These are phyloP conservation scores for Xerocomus spinulosus DNA, from an alignment of 768 basidiomycete genomes.

Conservation along the genomic window DNA sequence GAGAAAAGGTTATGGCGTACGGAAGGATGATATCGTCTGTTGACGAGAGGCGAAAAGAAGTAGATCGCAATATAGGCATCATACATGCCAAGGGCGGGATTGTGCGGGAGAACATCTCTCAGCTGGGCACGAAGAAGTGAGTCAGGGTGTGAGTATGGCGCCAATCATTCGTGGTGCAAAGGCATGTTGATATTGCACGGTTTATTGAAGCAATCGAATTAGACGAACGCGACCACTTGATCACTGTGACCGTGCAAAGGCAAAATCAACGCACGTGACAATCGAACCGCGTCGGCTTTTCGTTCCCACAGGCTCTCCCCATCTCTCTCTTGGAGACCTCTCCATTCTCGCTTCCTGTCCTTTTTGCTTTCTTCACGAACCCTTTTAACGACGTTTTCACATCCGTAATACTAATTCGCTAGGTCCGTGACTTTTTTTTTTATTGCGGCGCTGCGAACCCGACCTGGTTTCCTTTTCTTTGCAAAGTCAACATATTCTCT, in stretches of 20 bases:
- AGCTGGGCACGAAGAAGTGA: conserved; percentile 16
- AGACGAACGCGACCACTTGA: too few relatives aligned
- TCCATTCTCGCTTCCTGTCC: conserved; percentile 1
- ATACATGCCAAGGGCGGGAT: conserved; percentile 14
- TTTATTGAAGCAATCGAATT: neutral
- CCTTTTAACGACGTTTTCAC: conserved; percentile 13
- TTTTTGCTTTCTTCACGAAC: conserved; percentile 7
- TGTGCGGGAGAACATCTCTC: conserved; percentile 22
- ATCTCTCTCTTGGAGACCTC: conserved; percentile 12
- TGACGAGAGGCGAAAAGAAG: conserved; percentile 17
- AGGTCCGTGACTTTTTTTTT: conserved; percentile 10
- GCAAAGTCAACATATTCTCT: conserved; percentile 28
- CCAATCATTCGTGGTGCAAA: neutral
- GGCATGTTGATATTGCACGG: neutral
- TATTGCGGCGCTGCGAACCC: neutral
- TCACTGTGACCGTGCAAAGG: neutral
- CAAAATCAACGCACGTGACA: conserved; percentile 33
- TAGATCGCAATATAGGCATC: conserved; percentile 17
- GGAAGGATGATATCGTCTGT: conserved; percentile 18
- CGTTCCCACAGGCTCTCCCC: conserved; percentile 15
- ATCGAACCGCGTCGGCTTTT: conserved; percentile 27
- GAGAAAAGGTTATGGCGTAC: conserved; percentile 20
- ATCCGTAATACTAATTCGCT: conserved; percentile 10
- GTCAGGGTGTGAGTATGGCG: neutral
- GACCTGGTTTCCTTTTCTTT: neutral